Evolutionary conservation across 2,329 filamentous ascomycete species (phyloP).

Genomic region (Aspergillus thermomutatus): DNA sequence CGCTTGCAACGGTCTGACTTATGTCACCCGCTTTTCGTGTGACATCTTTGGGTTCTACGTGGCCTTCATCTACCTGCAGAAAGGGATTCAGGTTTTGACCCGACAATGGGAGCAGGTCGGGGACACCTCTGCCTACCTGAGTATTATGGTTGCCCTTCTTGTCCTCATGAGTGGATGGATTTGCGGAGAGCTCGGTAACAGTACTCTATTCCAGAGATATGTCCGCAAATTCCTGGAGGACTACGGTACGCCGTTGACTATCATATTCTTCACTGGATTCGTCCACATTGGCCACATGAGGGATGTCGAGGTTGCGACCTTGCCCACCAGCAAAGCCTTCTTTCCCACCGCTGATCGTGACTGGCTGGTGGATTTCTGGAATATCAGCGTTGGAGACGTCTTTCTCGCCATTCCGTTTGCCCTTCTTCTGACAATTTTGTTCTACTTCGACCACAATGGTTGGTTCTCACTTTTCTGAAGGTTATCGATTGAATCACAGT

Average conservation of each 20-base stretch:
- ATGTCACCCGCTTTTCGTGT: slow-evolving; percentile 87
- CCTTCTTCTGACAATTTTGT: slow-evolving; percentile 74
- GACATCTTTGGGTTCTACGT: slow-evolving; percentile 95
- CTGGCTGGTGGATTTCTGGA: slow-evolving; percentile 82
- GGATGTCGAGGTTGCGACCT: slow-evolving; percentile 63
- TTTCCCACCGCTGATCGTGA: slow-evolving; percentile 68
- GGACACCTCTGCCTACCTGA: slow-evolving; percentile 69
- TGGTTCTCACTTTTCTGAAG: slow-evolving; percentile 19
- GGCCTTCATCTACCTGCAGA: slow-evolving; percentile 86
- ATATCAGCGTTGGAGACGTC: slow-evolving; percentile 67
- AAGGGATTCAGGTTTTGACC: slow-evolving; percentile 80
- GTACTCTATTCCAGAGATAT: slow-evolving; percentile 69
- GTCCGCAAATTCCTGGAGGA: slow-evolving; percentile 82
- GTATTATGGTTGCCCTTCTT: slow-evolving; percentile 70
- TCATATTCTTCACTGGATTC: slow-evolving; percentile 87
- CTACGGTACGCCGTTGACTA: slow-evolving; percentile 78
- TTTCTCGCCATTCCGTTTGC: slow-evolving; percentile 88
- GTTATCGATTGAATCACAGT: not conserved
- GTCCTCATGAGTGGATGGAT: slow-evolving; percentile 75
- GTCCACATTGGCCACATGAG: slow-evolving; percentile 81
- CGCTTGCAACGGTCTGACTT: slow-evolving; percentile 81
- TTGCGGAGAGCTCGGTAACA: slow-evolving; percentile 67
- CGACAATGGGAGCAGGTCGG: slow-evolving; percentile 62
- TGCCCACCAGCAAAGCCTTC: slow-evolving; percentile 76
- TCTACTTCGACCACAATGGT: slow-evolving; percentile 90